Evolutionary conservation across 768 basidiomycete genomes (phyloP).

Genomic region (Trametopsis cervina): DNA sequence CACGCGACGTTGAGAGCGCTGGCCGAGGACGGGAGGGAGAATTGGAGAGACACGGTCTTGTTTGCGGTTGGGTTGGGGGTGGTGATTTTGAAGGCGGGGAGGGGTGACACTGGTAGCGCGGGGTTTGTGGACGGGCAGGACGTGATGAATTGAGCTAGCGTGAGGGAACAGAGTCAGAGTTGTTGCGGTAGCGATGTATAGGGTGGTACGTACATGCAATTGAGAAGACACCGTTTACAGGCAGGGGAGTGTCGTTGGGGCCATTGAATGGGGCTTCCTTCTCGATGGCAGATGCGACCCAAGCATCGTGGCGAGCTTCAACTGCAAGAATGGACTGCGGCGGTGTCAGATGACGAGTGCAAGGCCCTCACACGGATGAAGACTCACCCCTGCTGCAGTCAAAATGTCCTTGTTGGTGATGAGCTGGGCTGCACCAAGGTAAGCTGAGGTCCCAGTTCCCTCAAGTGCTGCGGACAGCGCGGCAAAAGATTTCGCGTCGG

Average conservation of each 20-base stretch:
- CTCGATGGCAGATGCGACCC: slow-evolving; percentile 35
- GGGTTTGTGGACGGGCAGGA: slow-evolving; percentile 42
- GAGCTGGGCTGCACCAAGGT: slow-evolving; percentile 44
- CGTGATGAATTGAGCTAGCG: slow-evolving; percentile 36
- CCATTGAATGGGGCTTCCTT: slow-evolving; percentile 37
- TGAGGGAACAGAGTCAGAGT: slow-evolving; percentile 25
- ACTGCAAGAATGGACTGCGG: slow-evolving; percentile 40
- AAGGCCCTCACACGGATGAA: background rate
- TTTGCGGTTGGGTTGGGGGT: slow-evolving; percentile 25
- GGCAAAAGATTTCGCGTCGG: slow-evolving; percentile 35
- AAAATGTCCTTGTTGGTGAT: slow-evolving; percentile 36
- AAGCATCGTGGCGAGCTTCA: slow-evolving; percentile 45
- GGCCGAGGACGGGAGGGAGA: slow-evolving; percentile 10
- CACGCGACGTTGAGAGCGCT: background rate
- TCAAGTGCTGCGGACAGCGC: slow-evolving; percentile 40
- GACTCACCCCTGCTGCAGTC: slow-evolving; percentile 41
- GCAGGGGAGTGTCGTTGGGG: slow-evolving; percentile 31
- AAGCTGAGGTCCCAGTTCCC: slow-evolving; percentile 47
- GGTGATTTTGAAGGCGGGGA: slow-evolving; percentile 33
- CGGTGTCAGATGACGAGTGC: background rate
- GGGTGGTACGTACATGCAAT: slow-evolving; percentile 27
- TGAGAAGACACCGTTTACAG: slow-evolving; percentile 35
- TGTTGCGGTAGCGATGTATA: too few relatives aligned
- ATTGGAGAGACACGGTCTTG: slow-evolving; percentile 20
- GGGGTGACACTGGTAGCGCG: slow-evolving; percentile 38